Conservation (phyloP, 225 moss, liverwort and hornwort genomes). For the Anthoceros angustus region DNA sequence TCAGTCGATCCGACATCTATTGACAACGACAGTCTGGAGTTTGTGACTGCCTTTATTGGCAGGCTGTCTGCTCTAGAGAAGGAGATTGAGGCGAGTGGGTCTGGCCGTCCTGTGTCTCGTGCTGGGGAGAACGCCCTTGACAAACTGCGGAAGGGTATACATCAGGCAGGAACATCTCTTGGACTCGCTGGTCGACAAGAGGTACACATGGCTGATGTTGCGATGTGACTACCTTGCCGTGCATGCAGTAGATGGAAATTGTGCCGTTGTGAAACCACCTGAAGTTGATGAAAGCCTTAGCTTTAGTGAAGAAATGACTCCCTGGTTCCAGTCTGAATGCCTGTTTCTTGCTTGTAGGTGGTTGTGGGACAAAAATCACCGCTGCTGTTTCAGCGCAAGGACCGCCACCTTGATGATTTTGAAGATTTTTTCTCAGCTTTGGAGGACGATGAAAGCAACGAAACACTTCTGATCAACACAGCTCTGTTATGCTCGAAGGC, state of each 20-base stretch:
- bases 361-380: background rate
- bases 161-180: background rate
- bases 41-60: background rate
- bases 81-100: slow-evolving; percentile 1
- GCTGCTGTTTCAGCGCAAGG: background rate
- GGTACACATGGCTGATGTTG: background rate
- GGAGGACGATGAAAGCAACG: background rate
- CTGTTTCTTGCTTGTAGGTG: slow-evolving; percentile 2
- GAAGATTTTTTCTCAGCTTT: background rate
- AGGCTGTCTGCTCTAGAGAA: slow-evolving; percentile 1
- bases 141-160: slow-evolving; percentile 1
- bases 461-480: background rate
- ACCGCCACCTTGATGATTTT: background rate
- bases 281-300: too few species aligned
- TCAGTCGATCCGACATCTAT: too few species aligned
- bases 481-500: background rate
- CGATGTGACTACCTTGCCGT: background rate
- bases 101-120: background rate
- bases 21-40: background rate
- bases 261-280: too few species aligned
- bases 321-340: too few species aligned
- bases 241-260: background rate
- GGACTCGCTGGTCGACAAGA: slow-evolving; percentile 1
- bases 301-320: too few species aligned
- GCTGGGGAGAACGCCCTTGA: slow-evolving; percentile 1